phyloP scores from a whole-genome alignment of 352 stramenopile species.

The Aphanomyces stellatus region DNA sequence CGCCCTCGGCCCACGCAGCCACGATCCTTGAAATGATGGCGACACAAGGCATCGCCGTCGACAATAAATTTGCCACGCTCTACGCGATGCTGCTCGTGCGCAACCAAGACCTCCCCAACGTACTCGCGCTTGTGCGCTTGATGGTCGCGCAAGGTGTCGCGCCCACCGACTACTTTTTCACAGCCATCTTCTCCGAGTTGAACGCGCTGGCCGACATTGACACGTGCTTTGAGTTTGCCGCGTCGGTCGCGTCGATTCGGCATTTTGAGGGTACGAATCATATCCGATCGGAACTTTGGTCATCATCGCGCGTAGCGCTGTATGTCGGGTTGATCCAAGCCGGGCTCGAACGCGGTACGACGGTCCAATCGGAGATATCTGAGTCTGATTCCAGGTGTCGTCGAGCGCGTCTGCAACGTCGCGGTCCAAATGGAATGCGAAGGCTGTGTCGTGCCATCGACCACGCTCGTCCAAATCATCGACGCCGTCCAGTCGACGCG shows the following conservation, averaged over 20 bases:
- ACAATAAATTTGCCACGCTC: neutral
- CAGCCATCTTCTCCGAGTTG: neutral
- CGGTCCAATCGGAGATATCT: neutral
- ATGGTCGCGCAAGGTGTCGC: neutral
- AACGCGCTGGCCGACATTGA: neutral
- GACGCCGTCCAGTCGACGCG: neutral
- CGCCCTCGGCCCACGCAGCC: neutral
- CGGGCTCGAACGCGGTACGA: neutral
- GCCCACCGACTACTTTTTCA: neutral
- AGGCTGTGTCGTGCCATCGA: neutral
- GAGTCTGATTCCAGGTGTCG: neutral
- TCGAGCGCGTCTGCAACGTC: constrained; percentile 14
- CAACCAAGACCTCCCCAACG: neutral
- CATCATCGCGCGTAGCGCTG: neutral
- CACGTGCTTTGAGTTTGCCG: neutral
- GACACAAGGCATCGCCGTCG: neutral
- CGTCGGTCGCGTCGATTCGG: neutral
- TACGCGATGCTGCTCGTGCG: neutral
- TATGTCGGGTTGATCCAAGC: neutral
- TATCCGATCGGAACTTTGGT: neutral
- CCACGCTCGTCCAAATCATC: constrained; percentile 1
- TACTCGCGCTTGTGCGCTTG: neutral
- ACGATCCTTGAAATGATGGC: constrained; percentile 3
- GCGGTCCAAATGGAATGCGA: constrained; percentile 21
- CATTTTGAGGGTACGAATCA: neutral